A percentile compares a stretch with the other conserved stretches of the same genome.
phyloP scores from a whole-genome alignment of 176 grass and related monocot species.

The Triticum timopheevii region DNA sequence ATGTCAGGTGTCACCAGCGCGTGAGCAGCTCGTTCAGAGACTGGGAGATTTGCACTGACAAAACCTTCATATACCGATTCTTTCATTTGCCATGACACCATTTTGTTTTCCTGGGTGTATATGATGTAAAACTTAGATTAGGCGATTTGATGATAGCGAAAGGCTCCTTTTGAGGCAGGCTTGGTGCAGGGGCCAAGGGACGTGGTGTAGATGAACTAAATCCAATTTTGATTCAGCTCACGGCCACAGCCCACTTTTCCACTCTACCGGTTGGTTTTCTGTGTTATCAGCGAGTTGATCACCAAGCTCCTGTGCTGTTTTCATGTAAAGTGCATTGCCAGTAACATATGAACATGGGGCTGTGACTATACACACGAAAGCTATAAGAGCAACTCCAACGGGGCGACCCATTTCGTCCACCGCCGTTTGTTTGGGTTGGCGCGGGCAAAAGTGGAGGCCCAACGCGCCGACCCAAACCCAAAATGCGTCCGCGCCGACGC shows the following conservation, averaged over 20 bases:
- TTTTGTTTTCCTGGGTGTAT: conserved; percentile 28
- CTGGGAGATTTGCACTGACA: not conserved
- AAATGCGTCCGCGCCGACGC: too few species aligned
- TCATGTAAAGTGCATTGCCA: too few species aligned
- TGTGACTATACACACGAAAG: too few species aligned
- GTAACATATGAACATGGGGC: too few species aligned
- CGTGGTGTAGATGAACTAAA: conserved; percentile 16
- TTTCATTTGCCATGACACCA: conserved; percentile 18
- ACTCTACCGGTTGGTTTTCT: not conserved
- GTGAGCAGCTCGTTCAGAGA: conserved; percentile 28
- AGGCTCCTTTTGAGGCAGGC: conserved; percentile 1
- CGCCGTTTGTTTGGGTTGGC: too few species aligned
- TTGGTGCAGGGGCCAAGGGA: not conserved
- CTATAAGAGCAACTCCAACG: too few species aligned
- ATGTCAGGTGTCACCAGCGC: conserved; percentile 72
- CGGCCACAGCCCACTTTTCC: not conserved
- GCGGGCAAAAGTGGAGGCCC: too few species aligned
- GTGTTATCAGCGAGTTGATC: not conserved
- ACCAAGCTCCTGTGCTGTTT: not conserved
- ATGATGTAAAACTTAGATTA: conserved; percentile 53
- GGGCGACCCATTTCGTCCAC: too few species aligned
- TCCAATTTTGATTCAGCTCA: conserved; percentile 7
- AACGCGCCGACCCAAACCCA: too few species aligned
- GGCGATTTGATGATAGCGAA: conserved; percentile 24
- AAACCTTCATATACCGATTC: conserved; percentile 12